phyloP scores from a whole-genome alignment of 2,329 filamentous ascomycete genomes.

The Trichoderma guizhouense region DNA sequence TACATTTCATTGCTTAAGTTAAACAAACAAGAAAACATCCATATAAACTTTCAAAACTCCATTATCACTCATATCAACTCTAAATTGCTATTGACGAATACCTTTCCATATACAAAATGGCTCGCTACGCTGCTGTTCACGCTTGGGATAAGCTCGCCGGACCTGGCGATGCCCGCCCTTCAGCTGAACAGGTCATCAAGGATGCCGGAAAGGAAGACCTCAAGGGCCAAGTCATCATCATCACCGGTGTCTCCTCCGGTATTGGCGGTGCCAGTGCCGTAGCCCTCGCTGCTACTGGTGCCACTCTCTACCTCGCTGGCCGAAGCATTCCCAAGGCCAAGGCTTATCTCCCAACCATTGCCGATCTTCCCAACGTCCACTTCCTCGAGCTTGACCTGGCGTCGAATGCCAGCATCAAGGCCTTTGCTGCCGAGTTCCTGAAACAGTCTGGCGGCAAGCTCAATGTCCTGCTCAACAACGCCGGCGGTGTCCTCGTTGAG shows the following conservation, averaged over 20 bases:
- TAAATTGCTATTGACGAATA: not conserved
- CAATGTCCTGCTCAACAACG: slow-evolving; percentile 24
- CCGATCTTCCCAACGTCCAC: slow-evolving; percentile 17
- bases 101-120: not conserved
- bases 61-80: too few relatives aligned
- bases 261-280: slow-evolving; percentile 42
- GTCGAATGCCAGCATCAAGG: slow-evolving; percentile 25
- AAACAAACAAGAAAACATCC: not conserved
- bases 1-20: not conserved
- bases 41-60: not conserved
- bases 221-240: slow-evolving; percentile 37
- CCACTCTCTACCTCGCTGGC: slow-evolving; percentile 22
- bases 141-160: slow-evolving; percentile 24
- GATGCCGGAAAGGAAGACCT: slow-evolving; percentile 35
- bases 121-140: slow-evolving; percentile 34
- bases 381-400: slow-evolving; percentile 26
- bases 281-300: slow-evolving; percentile 39
- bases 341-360: slow-evolving; percentile 10
- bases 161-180: slow-evolving; percentile 38
- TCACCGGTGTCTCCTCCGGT: slow-evolving; percentile 43
- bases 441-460: slow-evolving; percentile 19
- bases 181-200: slow-evolving; percentile 36
- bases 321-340: slow-evolving; percentile 24
- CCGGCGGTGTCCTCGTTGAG: slow-evolving; percentile 22
- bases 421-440: slow-evolving; percentile 22